These are phyloP conservation scores for Rhizoctonia solani DNA, from an alignment of 1,284 basidiomycete species.

Conservation along the genomic window DNA sequence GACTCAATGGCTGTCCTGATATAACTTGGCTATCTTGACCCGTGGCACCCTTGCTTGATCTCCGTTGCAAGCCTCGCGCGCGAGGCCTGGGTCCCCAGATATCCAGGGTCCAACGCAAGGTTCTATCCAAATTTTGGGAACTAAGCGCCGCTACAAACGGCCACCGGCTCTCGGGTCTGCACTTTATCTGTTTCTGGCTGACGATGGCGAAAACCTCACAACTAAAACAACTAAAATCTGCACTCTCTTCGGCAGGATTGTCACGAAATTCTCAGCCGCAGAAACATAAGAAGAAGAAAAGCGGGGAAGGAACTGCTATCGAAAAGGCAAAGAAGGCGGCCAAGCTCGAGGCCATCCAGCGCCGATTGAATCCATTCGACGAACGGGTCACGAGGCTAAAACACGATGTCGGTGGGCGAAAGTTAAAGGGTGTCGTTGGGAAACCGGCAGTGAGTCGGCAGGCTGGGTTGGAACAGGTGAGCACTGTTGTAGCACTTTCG, in stretches of 20 bases:
- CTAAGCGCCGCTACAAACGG: constrained; percentile 13
- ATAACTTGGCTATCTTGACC: constrained; percentile 29
- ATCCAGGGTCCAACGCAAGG: background rate
- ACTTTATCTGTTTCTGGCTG: background rate
- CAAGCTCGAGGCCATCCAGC: constrained; percentile 84
- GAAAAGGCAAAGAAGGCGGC: constrained; percentile 78
- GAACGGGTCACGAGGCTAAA: constrained; percentile 88
- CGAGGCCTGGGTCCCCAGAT: background rate
- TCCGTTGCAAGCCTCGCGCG: background rate
- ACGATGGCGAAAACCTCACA: constrained; percentile 58
- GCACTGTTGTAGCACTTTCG: constrained; percentile 42
- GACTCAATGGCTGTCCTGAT: background rate
- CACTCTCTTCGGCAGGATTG: constrained; percentile 76
- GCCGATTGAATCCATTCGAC: constrained; percentile 92
- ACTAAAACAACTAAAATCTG: constrained; percentile 84
- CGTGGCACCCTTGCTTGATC: no score
- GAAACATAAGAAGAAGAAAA: constrained; percentile 72
- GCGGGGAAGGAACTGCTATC: constrained; percentile 58
- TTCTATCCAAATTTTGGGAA: constrained; percentile 31
- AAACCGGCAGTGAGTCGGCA: constrained; percentile 86
- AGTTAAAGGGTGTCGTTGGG: constrained; percentile 81
- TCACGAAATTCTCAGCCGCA: constrained; percentile 54
- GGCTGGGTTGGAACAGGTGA: constrained; percentile 86
- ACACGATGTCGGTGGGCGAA: constrained; percentile 88
- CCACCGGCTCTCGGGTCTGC: background rate